phyloP scores from a whole-genome alignment of 2,329 filamentous ascomycete genomes.

The Calonectria fujianensis region DNA sequence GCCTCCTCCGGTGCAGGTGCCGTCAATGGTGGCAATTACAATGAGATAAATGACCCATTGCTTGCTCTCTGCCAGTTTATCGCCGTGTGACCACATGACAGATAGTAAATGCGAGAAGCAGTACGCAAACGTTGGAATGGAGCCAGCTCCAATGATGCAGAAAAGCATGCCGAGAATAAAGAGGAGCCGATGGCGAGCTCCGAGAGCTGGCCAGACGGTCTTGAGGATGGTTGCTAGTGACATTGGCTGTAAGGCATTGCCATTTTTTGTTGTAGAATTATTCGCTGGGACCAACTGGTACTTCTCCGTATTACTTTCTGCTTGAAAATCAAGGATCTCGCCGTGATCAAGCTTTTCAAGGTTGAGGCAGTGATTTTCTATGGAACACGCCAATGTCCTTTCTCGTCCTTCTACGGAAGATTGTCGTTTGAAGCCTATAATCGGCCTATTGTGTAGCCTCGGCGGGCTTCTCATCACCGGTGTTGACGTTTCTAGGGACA shows the following conservation, averaged over 20 bases:
- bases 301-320: slow-evolving; percentile 9
- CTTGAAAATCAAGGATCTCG: slow-evolving; percentile 56
- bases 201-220: slow-evolving; percentile 82
- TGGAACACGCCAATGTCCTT: slow-evolving; percentile 10
- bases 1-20: slow-evolving; percentile 77
- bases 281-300: neutral
- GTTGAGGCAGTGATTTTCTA: slow-evolving; percentile 44
- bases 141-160: slow-evolving; percentile 78
- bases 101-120: slow-evolving; percentile 83
- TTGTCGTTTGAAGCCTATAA: slow-evolving; percentile 28
- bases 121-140: slow-evolving; percentile 85
- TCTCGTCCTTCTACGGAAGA: slow-evolving; percentile 39
- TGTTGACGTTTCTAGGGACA: slow-evolving; percentile 27
- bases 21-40: slow-evolving; percentile 80
- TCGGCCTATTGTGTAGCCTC: slow-evolving; percentile 44
- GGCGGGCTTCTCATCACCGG: slow-evolving; percentile 23
- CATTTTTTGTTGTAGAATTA: neutral
- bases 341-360: slow-evolving; percentile 50
- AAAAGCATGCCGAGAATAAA: slow-evolving; percentile 77
- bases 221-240: slow-evolving; percentile 56
- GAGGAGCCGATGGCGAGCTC: slow-evolving; percentile 68
- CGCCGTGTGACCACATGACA: slow-evolving; percentile 77
- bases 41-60: slow-evolving; percentile 84
- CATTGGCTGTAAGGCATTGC: slow-evolving; percentile 34
- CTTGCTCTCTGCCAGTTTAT: slow-evolving; percentile 70